Evolutionary conservation across 2,329 filamentous ascomycete genomes (phyloP), one percentile per base, ranked within the genome.

Genomic region (Botryotinia globosa): DNA sequence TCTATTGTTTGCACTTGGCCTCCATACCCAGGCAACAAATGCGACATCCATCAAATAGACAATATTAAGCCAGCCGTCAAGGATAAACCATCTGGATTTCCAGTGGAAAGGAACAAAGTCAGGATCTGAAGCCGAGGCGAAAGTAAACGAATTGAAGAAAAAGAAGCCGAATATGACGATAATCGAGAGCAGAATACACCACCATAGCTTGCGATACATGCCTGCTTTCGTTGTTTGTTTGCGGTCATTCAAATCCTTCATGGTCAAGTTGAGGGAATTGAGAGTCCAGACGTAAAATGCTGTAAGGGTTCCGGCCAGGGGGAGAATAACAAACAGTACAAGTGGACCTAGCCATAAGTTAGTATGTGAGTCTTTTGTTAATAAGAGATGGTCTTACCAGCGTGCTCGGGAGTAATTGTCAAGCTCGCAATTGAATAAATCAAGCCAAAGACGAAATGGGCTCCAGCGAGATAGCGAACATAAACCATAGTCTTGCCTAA

Each of bases 131-230:
- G 90, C 90, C 20, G 94, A 94, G 66, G 94, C 95, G 81, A 99
- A 97, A 0, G 93, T 94, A 83, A 98, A 94, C 77, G 93, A 97
- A 85, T 98, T 98, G 85, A 98, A 91, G 85, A 99, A 98, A 86
- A 99, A 98, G 85, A 99, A 99, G 73, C 87, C 94, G 78, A 99
- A 99, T 78, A 98, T 98, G 78, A 98, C 93, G 66, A 98, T 84
- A 80, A 99, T 97, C 81, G 92, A 97, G 75, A 89, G 86, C 63
- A 99, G 86, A 74, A 99, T 97, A 81, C 94, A 95, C 94, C 94
- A 99, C 94, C 97, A 99, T 22, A 99, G 89, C 82, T 97, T 97
- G 84, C 92, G 94, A 84, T 98, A 99, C 97, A 99, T 99, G 83
- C 89, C 83, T 65, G 94, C 94, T 82, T 99, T 99, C 78, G 92